Conservation (phyloP, 768 basidiomycete species). For the Leucosporidium creatinivorum region DNA sequence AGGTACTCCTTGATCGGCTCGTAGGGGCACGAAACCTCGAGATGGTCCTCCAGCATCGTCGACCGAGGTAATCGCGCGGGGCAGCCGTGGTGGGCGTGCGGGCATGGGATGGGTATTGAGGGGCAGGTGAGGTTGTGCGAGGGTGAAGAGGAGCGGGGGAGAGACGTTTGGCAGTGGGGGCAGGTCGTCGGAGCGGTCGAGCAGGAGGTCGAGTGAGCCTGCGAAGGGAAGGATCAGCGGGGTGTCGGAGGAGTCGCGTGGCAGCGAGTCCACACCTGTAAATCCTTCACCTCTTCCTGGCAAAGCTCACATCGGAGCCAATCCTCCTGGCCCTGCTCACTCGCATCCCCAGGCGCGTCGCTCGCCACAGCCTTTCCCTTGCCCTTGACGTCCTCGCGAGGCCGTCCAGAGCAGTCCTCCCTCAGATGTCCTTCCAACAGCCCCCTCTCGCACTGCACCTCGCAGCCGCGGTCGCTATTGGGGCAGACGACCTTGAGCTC, state of each 20-base stretch:
- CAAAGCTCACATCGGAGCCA: conserved; percentile 1
- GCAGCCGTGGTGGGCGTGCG: conserved; percentile 9
- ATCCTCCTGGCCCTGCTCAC: background rate
- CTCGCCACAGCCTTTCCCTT: background rate
- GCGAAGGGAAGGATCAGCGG: background rate
- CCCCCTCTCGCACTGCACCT: background rate
- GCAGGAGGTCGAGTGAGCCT: background rate
- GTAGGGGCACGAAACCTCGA: conserved; percentile 8
- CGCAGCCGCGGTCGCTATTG: background rate
- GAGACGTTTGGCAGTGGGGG: background rate
- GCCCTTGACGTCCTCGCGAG: background rate
- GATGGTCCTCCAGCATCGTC: conserved; percentile 1
- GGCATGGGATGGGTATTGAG: conserved; percentile 6
- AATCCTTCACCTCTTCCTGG: background rate
- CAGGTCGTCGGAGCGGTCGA: background rate
- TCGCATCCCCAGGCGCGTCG: too few relatives aligned
- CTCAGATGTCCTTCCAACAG: background rate
- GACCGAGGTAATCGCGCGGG: background rate
- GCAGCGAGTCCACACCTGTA: background rate
- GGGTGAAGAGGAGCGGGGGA: background rate
- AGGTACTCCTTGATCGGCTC: conserved; percentile 4
- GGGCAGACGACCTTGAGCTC: conserved; percentile 8
- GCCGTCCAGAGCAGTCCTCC: background rate
- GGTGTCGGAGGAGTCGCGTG: too few relatives aligned
- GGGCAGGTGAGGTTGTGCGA: conserved; percentile 2